These are phyloP conservation scores for Jackrogersella multiformis DNA, from an alignment of 495 filamentous ascomycete species.

Conservation along the genomic window DNA sequence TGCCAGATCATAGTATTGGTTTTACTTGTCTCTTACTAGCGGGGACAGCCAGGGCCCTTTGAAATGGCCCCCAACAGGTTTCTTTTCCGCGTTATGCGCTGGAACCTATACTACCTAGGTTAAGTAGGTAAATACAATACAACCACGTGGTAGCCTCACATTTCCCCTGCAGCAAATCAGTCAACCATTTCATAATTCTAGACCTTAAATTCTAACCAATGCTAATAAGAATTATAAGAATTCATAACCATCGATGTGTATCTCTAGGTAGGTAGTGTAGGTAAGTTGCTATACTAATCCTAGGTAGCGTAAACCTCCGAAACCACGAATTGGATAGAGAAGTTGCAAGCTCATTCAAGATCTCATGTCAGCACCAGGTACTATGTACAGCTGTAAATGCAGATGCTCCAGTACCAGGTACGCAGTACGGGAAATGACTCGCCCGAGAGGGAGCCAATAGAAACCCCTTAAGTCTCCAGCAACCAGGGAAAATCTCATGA, in stretches of 20 bases:
- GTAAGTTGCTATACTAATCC: background rate
- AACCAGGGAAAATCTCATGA: background rate
- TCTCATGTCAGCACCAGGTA: slow-evolving; percentile 25
- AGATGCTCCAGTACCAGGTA: too few species aligned
- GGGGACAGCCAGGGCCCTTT: too few species aligned
- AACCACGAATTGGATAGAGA: background rate
- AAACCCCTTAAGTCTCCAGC: background rate
- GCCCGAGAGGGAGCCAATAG: background rate
- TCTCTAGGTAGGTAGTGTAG: too few species aligned
- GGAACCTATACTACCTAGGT: too few species aligned
- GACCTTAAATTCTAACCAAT: background rate
- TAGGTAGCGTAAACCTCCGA: too few species aligned
- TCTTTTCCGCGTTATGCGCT: background rate
- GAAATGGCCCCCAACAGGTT: background rate
- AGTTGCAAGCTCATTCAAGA: background rate
- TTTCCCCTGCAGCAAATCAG: background rate
- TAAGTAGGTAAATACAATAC: background rate
- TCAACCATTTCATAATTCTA: background rate
- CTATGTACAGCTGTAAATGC: background rate
- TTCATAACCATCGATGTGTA: too few species aligned
- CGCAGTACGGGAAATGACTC: background rate
- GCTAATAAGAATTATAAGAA: background rate
- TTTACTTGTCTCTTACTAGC: too few species aligned
- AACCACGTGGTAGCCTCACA: slow-evolving; percentile 13
- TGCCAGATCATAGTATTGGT: too few species aligned